Conservation (phyloP, 2,329 filamentous ascomycete genomes). For the Monilinia laxa region DNA sequence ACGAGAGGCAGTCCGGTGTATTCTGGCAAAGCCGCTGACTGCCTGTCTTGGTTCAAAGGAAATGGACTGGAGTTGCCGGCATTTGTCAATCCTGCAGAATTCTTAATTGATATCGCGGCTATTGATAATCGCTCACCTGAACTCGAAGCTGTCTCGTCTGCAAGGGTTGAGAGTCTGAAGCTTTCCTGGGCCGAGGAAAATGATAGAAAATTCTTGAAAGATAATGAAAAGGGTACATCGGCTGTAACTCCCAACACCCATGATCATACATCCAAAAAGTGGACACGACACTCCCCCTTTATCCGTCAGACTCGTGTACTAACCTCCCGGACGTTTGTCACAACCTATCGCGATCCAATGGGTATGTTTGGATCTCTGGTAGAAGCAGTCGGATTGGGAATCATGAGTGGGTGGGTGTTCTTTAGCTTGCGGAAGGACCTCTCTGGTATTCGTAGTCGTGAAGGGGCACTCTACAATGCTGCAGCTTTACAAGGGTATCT, state of each 20-base stretch:
- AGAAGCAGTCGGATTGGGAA: slow-evolving; percentile 68
- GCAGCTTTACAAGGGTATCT: slow-evolving; percentile 73
- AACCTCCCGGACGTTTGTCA: slow-evolving; percentile 66
- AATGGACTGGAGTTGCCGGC: slow-evolving; percentile 62
- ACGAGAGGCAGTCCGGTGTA: slow-evolving; percentile 68
- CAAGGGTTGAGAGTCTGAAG: slow-evolving; percentile 61
- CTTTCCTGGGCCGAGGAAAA: slow-evolving; percentile 54
- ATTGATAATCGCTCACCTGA: slow-evolving; percentile 70
- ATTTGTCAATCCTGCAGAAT: slow-evolving; percentile 78
- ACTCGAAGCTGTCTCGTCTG: slow-evolving; percentile 58
- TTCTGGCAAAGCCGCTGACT: slow-evolving; percentile 58
- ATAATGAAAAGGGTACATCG: slow-evolving; percentile 26
- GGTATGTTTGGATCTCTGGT: slow-evolving; percentile 69
- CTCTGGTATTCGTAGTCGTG: slow-evolving; percentile 69
- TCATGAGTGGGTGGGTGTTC: slow-evolving; percentile 74
- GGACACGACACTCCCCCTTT: slow-evolving; percentile 53
- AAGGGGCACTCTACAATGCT: slow-evolving; percentile 72
- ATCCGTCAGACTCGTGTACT: slow-evolving; percentile 63
- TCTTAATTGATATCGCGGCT: slow-evolving; percentile 71
- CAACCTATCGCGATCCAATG: slow-evolving; percentile 74
- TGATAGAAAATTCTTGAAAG: slow-evolving; percentile 28
- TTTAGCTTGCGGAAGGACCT: slow-evolving; percentile 63
- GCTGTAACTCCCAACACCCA: background rate
- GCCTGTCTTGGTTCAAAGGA: slow-evolving; percentile 62
- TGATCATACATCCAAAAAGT: slow-evolving; percentile 26